A percentile compares a stretch with the other conserved stretches of the same genome.
Evolutionary conservation across 2,329 filamentous ascomycete species (phyloP).

Genomic region (Aspergillus carbonarius): DNA sequence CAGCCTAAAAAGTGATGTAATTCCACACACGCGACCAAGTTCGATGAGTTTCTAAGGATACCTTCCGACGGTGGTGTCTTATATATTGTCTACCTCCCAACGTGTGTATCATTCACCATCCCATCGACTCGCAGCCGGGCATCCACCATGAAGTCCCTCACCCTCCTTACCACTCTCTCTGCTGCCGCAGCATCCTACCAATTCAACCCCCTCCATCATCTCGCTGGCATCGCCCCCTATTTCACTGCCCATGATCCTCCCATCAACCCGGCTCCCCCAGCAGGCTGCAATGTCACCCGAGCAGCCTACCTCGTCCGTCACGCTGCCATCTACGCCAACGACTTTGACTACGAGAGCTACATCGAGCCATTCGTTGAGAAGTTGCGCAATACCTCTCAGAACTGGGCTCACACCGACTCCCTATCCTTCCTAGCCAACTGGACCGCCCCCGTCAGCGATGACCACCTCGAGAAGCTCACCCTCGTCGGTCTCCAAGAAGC

Average conservation of each 20-base stretch:
- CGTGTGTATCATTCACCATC: not conserved
- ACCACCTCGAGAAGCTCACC: constrained; percentile 58
- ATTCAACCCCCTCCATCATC: constrained; percentile 57
- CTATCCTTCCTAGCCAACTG: constrained; percentile 59
- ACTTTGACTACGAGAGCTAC: constrained; percentile 59
- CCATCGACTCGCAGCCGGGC: not conserved
- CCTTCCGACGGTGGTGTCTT: not conserved
- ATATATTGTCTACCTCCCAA: not conserved
- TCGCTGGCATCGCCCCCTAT: constrained; percentile 58
- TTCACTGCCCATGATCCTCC: constrained; percentile 56
- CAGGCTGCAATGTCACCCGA: constrained; percentile 52
- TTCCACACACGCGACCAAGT: not conserved
- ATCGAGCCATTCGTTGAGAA: constrained; percentile 60
- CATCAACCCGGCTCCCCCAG: constrained; percentile 45
- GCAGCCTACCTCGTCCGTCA: constrained; percentile 60
- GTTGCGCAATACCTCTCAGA: constrained; percentile 57
- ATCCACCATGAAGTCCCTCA: not conserved
- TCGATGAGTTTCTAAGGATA: not conserved
- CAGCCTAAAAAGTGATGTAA: not conserved
- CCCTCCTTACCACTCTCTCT: not conserved
- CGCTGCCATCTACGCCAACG: constrained; percentile 61
- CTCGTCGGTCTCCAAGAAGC: constrained; percentile 62
- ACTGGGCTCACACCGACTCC: constrained; percentile 58
- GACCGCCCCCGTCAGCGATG: constrained; percentile 58
- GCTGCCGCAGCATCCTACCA: constrained; percentile 1